Conservation (phyloP, 306 rosid genomes). For the Leucaena leucocephala region DNA sequence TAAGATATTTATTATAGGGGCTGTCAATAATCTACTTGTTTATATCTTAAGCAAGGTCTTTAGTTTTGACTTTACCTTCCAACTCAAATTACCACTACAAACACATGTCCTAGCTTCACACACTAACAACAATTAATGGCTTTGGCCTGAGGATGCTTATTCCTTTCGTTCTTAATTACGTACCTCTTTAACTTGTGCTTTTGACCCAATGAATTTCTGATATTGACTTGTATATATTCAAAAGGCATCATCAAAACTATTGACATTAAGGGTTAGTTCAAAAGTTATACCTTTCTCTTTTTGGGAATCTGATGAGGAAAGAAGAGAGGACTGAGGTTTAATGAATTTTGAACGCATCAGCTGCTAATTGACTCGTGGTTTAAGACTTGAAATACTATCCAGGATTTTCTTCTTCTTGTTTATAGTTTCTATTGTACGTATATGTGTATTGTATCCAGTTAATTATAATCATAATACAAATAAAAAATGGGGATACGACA, state of each 20-base stretch:
- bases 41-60: neutral
- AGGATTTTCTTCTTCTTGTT: neutral
- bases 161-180: neutral
- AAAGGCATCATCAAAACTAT: neutral
- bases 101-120: neutral
- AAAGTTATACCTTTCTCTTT: slow-evolving; percentile 9
- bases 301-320: neutral
- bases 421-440: neutral
- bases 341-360: neutral
- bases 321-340: too few relatives aligned
- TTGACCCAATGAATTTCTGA: slow-evolving; percentile 26
- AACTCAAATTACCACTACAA: neutral
- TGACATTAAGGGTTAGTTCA: slow-evolving; percentile 20
- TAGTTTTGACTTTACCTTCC: neutral
- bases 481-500: neutral
- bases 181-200: neutral
- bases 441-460: neutral
- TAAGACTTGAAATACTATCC: neutral
- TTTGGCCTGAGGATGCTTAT: neutral
- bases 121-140: neutral
- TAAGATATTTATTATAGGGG: slow-evolving; percentile 34
- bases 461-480: neutral
- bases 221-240: neutral
- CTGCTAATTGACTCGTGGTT: neutral
- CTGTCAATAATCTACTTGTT: slow-evolving; percentile 25